Evolutionary conservation across 108 stramenopile genomes (phyloP).

Genomic region (Fragilaria crotonensis): DNA sequence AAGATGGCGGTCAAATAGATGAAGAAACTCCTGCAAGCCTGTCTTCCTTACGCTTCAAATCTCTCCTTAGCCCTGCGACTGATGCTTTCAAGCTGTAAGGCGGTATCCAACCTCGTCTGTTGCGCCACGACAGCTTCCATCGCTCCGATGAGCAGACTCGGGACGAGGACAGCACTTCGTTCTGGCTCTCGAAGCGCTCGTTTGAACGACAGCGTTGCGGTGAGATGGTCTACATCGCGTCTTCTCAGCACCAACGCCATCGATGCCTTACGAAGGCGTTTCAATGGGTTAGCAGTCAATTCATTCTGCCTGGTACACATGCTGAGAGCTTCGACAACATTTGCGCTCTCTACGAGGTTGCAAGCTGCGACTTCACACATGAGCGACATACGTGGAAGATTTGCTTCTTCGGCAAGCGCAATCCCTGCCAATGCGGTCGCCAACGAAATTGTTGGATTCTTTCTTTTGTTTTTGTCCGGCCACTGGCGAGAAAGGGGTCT

Average conservation of each 20-base stretch:
- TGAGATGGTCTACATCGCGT: conserved; percentile 37
- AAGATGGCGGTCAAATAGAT: too few species aligned
- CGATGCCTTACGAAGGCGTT: conserved; percentile 57
- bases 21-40: neutral
- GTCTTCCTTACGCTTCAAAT: neutral
- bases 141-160: conserved; percentile 58
- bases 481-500: conserved; percentile 3
- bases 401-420: conserved; percentile 68
- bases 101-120: neutral
- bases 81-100: neutral
- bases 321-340: conserved; percentile 58
- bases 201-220: conserved; percentile 35
- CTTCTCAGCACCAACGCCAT: conserved; percentile 55
- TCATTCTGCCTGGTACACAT: conserved; percentile 42
- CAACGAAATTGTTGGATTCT: conserved; percentile 55
- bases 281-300: conserved; percentile 56
- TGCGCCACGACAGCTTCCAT: conserved; percentile 32
- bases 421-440: conserved; percentile 63
- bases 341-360: conserved; percentile 38
- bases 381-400: conserved; percentile 59
- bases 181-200: conserved; percentile 30
- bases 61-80: neutral
- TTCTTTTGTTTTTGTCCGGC: conserved; percentile 4
- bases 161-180: conserved; percentile 36
- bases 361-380: conserved; percentile 86